Evolutionary conservation across 257 asterid genomes (phyloP).

Genomic region (Cordia subcordata): DNA sequence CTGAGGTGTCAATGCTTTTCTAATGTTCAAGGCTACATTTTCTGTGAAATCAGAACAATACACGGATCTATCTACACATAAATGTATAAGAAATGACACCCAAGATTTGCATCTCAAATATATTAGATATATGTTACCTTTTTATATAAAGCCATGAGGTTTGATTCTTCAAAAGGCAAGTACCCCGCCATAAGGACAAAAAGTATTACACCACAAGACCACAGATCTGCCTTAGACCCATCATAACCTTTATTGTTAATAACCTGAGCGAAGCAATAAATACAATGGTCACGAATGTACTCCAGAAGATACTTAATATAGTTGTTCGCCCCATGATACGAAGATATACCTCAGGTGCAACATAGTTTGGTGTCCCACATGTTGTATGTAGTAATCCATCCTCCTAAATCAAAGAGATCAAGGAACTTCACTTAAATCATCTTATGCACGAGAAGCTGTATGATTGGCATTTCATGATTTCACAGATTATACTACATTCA

Average conservation of each 20-base stretch:
- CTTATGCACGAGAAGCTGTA: no score
- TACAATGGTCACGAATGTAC: neutral
- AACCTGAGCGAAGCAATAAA: slow-evolving; percentile 41
- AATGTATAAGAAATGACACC: no score
- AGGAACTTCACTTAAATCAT: no score
- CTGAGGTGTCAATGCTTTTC: no score
- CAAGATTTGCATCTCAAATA: no score
- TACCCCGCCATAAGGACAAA: slow-evolving; percentile 53
- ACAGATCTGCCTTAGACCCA: slow-evolving; percentile 94
- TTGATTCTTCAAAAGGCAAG: slow-evolving; percentile 87
- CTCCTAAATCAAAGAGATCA: slow-evolving; percentile 42
- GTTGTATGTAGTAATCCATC: slow-evolving; percentile 97
- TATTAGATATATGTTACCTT: slow-evolving; percentile 20
- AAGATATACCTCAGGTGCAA: slow-evolving; percentile 78
- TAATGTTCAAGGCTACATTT: no score
- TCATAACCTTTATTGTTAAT: slow-evolving; percentile 89
- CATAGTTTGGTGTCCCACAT: slow-evolving; percentile 98
- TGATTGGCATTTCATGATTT: no score
- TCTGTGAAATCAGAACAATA: no score
- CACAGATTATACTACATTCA: no score
- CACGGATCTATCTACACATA: no score
- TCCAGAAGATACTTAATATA: no score
- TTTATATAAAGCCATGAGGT: slow-evolving; percentile 51
- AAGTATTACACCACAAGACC: slow-evolving; percentile 74
- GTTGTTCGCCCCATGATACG: neutral